Evolutionary conservation across 129 eudicot genomes (phyloP).

Genomic region (Flaveria robusta): DNA sequence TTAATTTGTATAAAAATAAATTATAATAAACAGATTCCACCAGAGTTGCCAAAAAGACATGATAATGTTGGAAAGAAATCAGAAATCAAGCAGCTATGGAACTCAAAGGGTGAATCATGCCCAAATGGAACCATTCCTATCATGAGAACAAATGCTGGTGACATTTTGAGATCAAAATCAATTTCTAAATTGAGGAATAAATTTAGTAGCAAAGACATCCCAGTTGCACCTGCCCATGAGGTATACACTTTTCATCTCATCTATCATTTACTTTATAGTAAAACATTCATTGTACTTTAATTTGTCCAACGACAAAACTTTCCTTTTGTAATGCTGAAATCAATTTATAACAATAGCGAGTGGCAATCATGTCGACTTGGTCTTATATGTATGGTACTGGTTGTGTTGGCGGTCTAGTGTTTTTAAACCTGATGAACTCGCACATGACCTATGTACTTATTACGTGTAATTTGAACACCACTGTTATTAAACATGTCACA

Average conservation of each 20-base stretch:
- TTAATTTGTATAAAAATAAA: background rate
- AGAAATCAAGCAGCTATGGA: conserved; percentile 72
- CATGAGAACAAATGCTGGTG: conserved; percentile 68
- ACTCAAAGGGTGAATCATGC: conserved; percentile 62
- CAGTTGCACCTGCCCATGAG: conserved; percentile 64
- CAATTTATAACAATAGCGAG: background rate
- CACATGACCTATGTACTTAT: no score
- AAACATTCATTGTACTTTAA: no score
- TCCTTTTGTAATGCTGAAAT: no score
- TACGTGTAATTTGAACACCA: no score
- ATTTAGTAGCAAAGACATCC: conserved; percentile 39
- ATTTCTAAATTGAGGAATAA: conserved; percentile 54
- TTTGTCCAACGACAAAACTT: no score
- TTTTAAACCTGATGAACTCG: no score
- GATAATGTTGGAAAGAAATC: conserved; percentile 23
- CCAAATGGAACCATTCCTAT: conserved; percentile 81
- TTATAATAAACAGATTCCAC: conserved; percentile 45
- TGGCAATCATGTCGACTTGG: no score
- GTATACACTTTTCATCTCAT: conserved; percentile 25
- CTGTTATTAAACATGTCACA: no score
- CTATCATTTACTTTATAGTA: background rate
- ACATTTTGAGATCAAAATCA: conserved; percentile 52
- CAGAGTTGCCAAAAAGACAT: conserved; percentile 61
- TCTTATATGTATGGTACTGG: no score
- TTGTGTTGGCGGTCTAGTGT: no score